These are phyloP conservation scores for Vanderwaltozyma tropicalis DNA, from an alignment of 805 yeast genomes.

Conservation along the genomic window DNA sequence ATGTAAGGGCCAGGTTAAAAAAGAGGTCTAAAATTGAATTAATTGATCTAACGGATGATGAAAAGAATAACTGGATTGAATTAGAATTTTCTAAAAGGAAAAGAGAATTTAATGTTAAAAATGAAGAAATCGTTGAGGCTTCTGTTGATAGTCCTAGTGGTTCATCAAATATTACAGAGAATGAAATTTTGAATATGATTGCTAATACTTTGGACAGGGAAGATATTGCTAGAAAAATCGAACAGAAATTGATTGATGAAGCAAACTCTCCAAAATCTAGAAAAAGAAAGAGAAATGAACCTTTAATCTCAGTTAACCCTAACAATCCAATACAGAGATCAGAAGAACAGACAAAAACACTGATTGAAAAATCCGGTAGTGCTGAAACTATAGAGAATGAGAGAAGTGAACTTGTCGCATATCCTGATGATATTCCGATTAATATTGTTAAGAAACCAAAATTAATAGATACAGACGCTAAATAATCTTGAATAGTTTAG, in stretches of 20 bases:
- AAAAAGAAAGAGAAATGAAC: constrained; percentile 41
- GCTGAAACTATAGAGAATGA: too few relatives aligned
- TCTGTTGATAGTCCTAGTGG: constrained; percentile 6
- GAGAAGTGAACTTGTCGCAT: too few relatives aligned
- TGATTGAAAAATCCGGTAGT: too few relatives aligned
- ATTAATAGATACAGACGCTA: too few relatives aligned
- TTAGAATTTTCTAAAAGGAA: constrained; percentile 59
- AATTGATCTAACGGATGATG: constrained; percentile 34
- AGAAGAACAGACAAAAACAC: too few relatives aligned
- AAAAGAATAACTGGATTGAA: constrained; percentile 61
- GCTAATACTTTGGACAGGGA: constrained; percentile 18
- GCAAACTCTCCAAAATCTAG: constrained; percentile 35
- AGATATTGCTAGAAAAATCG: constrained; percentile 23
- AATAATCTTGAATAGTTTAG: too few relatives aligned
- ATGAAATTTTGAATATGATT: constrained; percentile 23
- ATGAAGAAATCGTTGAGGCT: constrained; percentile 4
- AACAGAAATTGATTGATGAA: constrained; percentile 16
- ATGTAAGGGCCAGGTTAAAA: constrained; percentile 65
- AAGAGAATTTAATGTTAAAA: constrained; percentile 4
- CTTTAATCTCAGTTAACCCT: not conserved
- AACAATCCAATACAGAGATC: not conserved
- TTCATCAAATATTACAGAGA: constrained; percentile 18
- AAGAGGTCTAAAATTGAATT: constrained; percentile 60
- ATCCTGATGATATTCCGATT: too few relatives aligned
- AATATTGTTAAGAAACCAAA: too few relatives aligned